A percentile compares a stretch with the other conserved stretches of the same genome.
Evolutionary conservation across 1,284 basidiomycete species (phyloP).

Genomic region (Fomitopsis betulina): DNA sequence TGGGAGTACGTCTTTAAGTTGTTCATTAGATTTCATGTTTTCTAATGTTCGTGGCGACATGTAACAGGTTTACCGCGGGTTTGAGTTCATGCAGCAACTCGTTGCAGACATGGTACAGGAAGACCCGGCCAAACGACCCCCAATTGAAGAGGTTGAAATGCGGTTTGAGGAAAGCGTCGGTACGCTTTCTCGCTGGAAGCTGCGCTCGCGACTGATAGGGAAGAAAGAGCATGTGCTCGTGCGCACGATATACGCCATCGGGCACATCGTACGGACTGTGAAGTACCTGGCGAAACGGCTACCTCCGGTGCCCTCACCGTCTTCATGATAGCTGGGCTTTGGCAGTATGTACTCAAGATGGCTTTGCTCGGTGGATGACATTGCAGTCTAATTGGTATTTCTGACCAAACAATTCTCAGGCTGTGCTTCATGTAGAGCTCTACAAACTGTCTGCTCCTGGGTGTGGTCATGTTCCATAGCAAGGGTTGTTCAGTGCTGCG

Average conservation of each 20-base stretch:
- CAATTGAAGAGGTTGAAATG: slow-evolving; percentile 12
- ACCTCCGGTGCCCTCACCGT: background rate
- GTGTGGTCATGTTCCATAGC: no score
- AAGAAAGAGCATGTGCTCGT: background rate
- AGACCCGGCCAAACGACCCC: slow-evolving; percentile 10
- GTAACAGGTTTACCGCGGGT: background rate
- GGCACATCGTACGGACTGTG: background rate
- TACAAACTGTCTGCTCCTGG: no score
- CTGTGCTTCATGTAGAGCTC: no score
- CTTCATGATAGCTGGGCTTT: background rate
- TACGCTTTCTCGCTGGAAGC: background rate
- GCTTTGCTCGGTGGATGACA: background rate
- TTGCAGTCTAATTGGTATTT: background rate
- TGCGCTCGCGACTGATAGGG: slow-evolving; percentile 1
- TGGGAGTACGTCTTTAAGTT: slow-evolving; percentile 8
- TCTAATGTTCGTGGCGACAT: background rate
- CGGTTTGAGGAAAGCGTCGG: slow-evolving; percentile 5
- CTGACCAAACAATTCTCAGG: no score
- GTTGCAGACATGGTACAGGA: slow-evolving; percentile 11
- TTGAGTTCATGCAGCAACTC: slow-evolving; percentile 17
- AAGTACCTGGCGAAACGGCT: background rate
- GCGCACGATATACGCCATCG: background rate
- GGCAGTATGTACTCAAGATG: background rate
- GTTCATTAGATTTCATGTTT: background rate
- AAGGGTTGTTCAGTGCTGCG: no score